These are phyloP conservation scores for Tribonema minus DNA, from an alignment of 108 stramenopile species.

Conservation along the genomic window DNA sequence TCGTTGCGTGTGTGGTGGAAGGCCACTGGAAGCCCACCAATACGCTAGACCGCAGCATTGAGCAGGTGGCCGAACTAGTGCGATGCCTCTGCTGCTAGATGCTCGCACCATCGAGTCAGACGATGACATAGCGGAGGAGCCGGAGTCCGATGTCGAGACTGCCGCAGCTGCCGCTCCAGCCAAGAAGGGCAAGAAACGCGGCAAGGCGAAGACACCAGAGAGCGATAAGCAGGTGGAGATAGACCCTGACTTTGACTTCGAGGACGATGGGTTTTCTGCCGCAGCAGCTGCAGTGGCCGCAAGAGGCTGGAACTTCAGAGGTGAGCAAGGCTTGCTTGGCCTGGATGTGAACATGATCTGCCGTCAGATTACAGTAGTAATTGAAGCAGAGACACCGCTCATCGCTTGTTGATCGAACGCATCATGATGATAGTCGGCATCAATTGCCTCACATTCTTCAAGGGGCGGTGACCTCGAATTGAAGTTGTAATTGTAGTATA, in stretches of 20 bases:
- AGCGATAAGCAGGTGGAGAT: neutral
- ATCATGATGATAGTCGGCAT: neutral
- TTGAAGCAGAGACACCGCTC: too few species aligned
- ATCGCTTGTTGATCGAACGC: neutral
- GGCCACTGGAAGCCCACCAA: too few species aligned
- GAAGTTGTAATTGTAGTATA: neutral
- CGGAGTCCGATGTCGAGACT: neutral
- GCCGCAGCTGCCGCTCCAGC: neutral
- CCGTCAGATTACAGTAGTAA: neutral
- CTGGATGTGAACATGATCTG: neutral
- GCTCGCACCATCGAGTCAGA: constrained; percentile 39
- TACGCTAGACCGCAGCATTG: too few species aligned
- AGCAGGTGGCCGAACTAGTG: too few species aligned
- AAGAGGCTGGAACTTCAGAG: constrained; percentile 42
- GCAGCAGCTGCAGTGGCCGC: neutral
- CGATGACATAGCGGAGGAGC: constrained; percentile 28
- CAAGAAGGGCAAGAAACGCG: constrained; percentile 11
- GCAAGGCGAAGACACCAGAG: constrained; percentile 2
- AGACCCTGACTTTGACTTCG: constrained; percentile 38
- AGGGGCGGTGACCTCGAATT: neutral
- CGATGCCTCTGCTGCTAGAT: neutral
- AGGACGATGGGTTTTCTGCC: constrained; percentile 11
- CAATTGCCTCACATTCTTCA: neutral
- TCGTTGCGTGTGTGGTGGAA: too few species aligned
- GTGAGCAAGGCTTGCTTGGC: constrained; percentile 4